Evolutionary conservation across 345 rosid genomes (phyloP).

Genomic region (Acer campestre): DNA sequence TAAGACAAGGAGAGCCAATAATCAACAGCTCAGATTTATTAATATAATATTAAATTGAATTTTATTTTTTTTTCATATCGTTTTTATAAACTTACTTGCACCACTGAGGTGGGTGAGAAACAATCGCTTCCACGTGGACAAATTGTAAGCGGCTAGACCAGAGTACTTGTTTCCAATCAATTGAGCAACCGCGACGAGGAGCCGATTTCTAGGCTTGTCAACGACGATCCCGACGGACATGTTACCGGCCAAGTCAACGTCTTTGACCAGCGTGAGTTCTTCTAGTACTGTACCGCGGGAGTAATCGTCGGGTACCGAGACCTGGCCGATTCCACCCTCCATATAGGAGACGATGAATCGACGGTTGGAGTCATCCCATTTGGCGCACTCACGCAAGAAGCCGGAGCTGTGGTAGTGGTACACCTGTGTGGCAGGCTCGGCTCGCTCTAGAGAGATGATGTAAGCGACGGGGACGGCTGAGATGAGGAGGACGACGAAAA

Average conservation of each 20-base stretch:
- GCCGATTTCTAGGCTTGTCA: slow-evolving; percentile 69
- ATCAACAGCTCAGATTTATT: neutral
- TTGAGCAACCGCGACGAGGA: slow-evolving; percentile 72
- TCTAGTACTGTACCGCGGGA: slow-evolving; percentile 30
- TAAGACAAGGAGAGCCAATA: neutral
- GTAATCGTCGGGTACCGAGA: slow-evolving; percentile 49
- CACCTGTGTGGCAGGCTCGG: slow-evolving; percentile 60
- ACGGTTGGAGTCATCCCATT: slow-evolving; percentile 74
- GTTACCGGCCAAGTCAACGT: slow-evolving; percentile 68
- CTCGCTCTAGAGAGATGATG: slow-evolving; percentile 57
- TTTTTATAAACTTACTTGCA: slow-evolving; percentile 42
- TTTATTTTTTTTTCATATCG: neutral
- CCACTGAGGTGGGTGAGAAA: slow-evolving; percentile 66
- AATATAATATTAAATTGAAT: no score
- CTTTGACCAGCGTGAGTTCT: slow-evolving; percentile 65
- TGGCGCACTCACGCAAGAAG: slow-evolving; percentile 79
- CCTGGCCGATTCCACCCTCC: slow-evolving; percentile 76
- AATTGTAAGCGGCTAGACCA: slow-evolving; percentile 79
- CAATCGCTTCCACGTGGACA: slow-evolving; percentile 78
- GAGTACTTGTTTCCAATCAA: slow-evolving; percentile 55
- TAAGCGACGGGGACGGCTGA: slow-evolving; percentile 76
- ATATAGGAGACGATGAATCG: slow-evolving; percentile 82
- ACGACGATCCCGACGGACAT: slow-evolving; percentile 64
- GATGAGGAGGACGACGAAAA: slow-evolving; percentile 45
- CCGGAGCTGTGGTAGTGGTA: slow-evolving; percentile 74